phyloP scores from a whole-genome alignment of 2,329 filamentous ascomycete species.

The Fusarium zealandicum region DNA sequence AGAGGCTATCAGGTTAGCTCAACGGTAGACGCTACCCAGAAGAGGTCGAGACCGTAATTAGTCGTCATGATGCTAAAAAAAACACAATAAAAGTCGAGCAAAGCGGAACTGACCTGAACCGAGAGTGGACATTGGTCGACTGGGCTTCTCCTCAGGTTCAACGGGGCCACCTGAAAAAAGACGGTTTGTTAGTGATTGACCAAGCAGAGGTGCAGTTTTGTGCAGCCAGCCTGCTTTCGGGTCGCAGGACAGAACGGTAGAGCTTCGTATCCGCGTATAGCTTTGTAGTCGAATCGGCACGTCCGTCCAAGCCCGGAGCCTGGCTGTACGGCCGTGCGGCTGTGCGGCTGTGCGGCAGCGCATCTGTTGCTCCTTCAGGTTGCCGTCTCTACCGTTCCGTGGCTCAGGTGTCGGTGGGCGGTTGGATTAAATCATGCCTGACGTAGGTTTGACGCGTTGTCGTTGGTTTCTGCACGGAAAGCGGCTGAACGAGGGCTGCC shows the following conservation, averaged over 20 bases:
- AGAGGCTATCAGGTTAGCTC: slow-evolving; percentile 15
- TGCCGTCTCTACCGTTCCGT: background rate
- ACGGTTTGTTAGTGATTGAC: slow-evolving; percentile 1
- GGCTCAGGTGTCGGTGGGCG: too few relatives aligned
- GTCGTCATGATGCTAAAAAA: slow-evolving; percentile 37
- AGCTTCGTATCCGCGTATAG: slow-evolving; percentile 27
- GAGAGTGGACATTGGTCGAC: slow-evolving; percentile 5
- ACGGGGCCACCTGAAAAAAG: slow-evolving; percentile 16
- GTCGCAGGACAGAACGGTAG: background rate
- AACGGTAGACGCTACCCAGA: slow-evolving; percentile 30
- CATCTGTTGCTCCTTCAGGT: background rate
- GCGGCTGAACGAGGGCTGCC: slow-evolving; percentile 22
- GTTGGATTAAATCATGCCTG: too few relatives aligned
- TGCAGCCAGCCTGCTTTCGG: background rate
- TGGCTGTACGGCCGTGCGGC: too few relatives aligned
- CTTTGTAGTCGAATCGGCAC: slow-evolving; percentile 22
- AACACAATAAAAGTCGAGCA: slow-evolving; percentile 6
- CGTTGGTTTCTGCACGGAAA: slow-evolving; percentile 30
- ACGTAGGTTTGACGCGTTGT: slow-evolving; percentile 33
- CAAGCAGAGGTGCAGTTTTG: slow-evolving; percentile 1
- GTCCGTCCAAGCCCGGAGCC: slow-evolving; percentile 14
- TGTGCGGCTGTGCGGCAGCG: background rate
- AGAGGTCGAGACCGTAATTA: slow-evolving; percentile 29
- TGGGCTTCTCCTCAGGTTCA: slow-evolving; percentile 13
- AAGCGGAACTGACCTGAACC: background rate